Evolutionary conservation across 2,329 filamentous ascomycete genomes (phyloP), one percentile per base, ranked within the genome.

Genomic region (Cytospora mali): DNA sequence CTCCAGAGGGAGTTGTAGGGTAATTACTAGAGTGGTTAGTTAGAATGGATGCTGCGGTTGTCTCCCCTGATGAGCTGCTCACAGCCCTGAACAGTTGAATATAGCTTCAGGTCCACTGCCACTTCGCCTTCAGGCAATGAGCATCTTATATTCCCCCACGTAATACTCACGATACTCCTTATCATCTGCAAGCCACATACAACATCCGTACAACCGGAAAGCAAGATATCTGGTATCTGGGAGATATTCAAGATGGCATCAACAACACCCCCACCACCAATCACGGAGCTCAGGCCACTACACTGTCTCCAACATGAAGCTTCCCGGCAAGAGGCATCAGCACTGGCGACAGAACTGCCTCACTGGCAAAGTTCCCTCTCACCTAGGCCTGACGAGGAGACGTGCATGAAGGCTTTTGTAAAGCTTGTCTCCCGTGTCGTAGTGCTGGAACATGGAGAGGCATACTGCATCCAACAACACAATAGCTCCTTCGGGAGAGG

Each of bases 221-320:
- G 31, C 31, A 7, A 39, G 25, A 53, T 16, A 25, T 31, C 33
- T 46, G 31, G 48, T 11, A 48, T 48, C 42, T 48, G 42, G n/a
- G 11, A 25, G 21, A 29, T 21, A 42, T 46, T n/a, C 33, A 60
- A 60, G 57, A 60, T 60, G 57, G 42, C 33, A 58, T 60, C 57
- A 48, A 39, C 52, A 62, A 31, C 21, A 55, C 51, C 62, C 33
- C 49, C 57, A 46, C 64, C 62, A 51, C 64, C 66, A 49, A 53
- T 62, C 49, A 67, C 66, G 39, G 62, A 62, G 66, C 62, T 67
- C 25, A 57, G 66, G 59, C 66, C 66, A 25, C 58, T 67, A 39
- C 66, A 67, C 51, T 60, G 62, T 56, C 62, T 60, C 50, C 57
- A 53, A 35, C 5, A 52, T 48, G 57, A 53, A 16, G 14, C 27